These are phyloP conservation scores for Fusarium nurragi DNA, from an alignment of 2,329 filamentous ascomycete species.

Conservation along the genomic window DNA sequence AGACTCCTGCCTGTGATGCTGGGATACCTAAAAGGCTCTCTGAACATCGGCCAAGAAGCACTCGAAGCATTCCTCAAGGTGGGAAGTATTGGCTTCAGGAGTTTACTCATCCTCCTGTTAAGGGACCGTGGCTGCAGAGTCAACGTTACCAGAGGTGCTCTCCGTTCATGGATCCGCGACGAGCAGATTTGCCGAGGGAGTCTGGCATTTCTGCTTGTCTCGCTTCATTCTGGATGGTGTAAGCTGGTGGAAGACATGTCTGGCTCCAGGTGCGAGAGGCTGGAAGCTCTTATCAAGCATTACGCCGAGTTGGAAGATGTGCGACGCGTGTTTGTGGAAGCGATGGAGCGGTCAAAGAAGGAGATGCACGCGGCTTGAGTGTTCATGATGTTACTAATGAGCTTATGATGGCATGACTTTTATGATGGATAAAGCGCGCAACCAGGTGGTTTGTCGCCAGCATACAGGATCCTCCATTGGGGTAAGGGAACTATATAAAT, in stretches of 20 bases:
- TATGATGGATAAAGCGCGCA: slow-evolving; percentile 10
- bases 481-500: neutral
- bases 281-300: slow-evolving; percentile 18
- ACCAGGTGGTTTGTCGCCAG: slow-evolving; percentile 5
- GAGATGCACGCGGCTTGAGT: slow-evolving; percentile 13
- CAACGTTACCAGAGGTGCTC: slow-evolving; percentile 17
- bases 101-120: slow-evolving; percentile 18
- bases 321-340: slow-evolving; percentile 17
- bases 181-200: slow-evolving; percentile 17
- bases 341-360: slow-evolving; percentile 27
- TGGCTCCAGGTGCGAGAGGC: slow-evolving; percentile 11
- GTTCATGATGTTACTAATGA: slow-evolving; percentile 16
- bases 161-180: slow-evolving; percentile 25
- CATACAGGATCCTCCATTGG: neutral
- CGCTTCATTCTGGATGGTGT: slow-evolving; percentile 25
- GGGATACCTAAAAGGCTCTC: slow-evolving; percentile 13
- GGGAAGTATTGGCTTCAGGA: slow-evolving; percentile 22
- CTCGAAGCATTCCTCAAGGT: slow-evolving; percentile 22
- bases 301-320: slow-evolving; percentile 28
- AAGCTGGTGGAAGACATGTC: slow-evolving; percentile 12
- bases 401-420: slow-evolving; percentile 18
- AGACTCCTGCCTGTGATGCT: slow-evolving; percentile 23
- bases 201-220: slow-evolving; percentile 25
- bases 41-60: slow-evolving; percentile 16
- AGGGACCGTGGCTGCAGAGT: slow-evolving; percentile 21